These are phyloP conservation scores for Dendrobium officinale DNA, from an alignment of 106 monocot species.

Conservation along the genomic window DNA sequence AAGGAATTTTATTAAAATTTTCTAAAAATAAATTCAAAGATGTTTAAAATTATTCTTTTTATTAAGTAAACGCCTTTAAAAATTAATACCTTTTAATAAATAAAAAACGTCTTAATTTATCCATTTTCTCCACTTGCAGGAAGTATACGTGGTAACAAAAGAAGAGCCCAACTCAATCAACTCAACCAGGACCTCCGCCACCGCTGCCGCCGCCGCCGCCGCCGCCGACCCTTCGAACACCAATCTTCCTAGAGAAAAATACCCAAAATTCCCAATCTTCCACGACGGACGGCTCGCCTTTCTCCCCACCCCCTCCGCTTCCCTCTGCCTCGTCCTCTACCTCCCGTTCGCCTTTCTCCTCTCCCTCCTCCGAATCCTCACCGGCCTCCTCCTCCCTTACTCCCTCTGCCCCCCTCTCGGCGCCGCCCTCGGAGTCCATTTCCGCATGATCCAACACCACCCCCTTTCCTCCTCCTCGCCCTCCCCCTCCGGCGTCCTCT, in stretches of 20 bases:
- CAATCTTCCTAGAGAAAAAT: conserved; percentile 41
- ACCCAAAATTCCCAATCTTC: conserved; percentile 66
- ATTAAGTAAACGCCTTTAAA: too few relatives aligned
- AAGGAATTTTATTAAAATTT: too few relatives aligned
- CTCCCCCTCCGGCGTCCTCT: conserved; percentile 20
- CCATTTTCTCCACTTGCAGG: conserved; percentile 20
- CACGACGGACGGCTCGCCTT: conserved; percentile 81
- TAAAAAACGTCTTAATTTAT: too few relatives aligned
- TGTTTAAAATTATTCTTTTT: too few relatives aligned
- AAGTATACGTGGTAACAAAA: conserved; percentile 47
- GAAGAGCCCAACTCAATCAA: conserved; percentile 10
- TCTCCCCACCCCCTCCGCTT: conserved; percentile 52
- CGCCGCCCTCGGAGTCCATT: conserved; percentile 32
- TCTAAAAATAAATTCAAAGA: too few relatives aligned
- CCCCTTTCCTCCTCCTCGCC: background rate
- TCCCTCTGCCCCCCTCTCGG: conserved; percentile 4
- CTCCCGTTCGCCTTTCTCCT: conserved; percentile 45
- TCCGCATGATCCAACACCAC: conserved; percentile 8
- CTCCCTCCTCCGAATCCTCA: conserved; percentile 22
- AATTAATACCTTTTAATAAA: too few relatives aligned
- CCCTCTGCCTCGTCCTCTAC: conserved; percentile 53
- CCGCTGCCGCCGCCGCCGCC: background rate
- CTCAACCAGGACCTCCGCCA: background rate
- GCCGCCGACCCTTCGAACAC: background rate
- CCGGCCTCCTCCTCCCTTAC: conserved; percentile 52